A percentile compares a stretch with the other conserved stretches of the same genome.
These are phyloP conservation scores for Trifolium dubium DNA, from an alignment of 306 rosid genomes.

Conservation along the genomic window DNA sequence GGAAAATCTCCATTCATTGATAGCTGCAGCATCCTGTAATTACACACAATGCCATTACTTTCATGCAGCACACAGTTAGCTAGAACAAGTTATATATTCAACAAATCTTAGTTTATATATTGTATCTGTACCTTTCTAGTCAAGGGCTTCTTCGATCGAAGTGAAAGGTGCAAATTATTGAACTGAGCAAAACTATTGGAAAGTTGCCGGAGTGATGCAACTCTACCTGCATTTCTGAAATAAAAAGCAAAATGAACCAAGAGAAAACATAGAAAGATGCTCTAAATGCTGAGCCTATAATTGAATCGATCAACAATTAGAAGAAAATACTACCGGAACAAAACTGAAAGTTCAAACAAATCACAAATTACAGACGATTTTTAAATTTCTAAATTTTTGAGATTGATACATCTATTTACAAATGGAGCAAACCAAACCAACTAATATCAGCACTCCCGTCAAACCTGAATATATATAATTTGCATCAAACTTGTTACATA, in stretches of 20 bases:
- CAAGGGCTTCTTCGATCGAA: constrained; percentile 80
- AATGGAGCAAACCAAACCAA: not conserved
- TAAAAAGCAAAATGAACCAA: constrained; percentile 41
- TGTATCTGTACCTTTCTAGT: constrained; percentile 77
- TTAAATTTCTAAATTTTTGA: not conserved
- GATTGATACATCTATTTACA: not conserved
- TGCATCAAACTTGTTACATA: constrained; percentile 16
- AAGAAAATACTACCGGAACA: constrained; percentile 8
- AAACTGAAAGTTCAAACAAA: constrained; percentile 36
- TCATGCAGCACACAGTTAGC: constrained; percentile 19
- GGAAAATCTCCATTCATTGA: constrained; percentile 95
- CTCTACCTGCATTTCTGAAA: constrained; percentile 79
- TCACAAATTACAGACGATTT: not conserved
- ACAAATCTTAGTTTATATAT: constrained; percentile 24
- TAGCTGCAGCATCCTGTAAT: constrained; percentile 84
- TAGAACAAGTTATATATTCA: constrained; percentile 18
- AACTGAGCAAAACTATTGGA: constrained; percentile 91
- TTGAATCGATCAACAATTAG: constrained; percentile 28
- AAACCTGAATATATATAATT: not conserved
- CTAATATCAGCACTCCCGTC: constrained; percentile 16
- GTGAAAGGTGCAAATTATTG: constrained; percentile 73
- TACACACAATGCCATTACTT: constrained; percentile 47
- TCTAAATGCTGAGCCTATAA: constrained; percentile 27
- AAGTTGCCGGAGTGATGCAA: constrained; percentile 80
- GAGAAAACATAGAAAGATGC: constrained; percentile 17